These are phyloP conservation scores for Chaetomium cochliodes DNA, from an alignment of 495 filamentous ascomycete species.

Conservation along the genomic window DNA sequence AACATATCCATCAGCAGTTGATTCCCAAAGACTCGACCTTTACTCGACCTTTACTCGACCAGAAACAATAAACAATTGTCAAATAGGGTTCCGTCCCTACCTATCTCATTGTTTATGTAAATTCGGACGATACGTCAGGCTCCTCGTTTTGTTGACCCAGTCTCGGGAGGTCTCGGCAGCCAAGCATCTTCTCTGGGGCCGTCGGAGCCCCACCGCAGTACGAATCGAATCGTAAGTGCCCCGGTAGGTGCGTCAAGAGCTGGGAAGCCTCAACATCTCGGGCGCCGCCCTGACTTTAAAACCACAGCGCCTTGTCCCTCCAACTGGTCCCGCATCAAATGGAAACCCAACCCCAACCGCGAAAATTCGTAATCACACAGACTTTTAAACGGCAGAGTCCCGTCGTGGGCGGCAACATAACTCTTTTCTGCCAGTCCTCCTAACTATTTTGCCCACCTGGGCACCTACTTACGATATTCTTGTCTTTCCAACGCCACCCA, in stretches of 20 bases:
- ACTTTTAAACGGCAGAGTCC: background rate
- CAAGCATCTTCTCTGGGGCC: background rate
- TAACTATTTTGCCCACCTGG: background rate
- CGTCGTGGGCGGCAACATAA: background rate
- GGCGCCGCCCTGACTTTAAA: background rate
- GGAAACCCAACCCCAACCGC: constrained; percentile 12
- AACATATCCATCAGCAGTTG: too few relatives aligned
- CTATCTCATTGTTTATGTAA: too few relatives aligned
- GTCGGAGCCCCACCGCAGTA: constrained; percentile 6
- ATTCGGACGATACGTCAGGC: background rate
- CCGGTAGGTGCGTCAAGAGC: constrained; percentile 7
- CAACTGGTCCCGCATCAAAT: constrained; percentile 5
- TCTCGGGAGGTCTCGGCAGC: constrained; percentile 29
- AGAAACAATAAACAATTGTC: too few relatives aligned
- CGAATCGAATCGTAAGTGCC: background rate
- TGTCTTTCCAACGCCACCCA: background rate
- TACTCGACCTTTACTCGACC: too few relatives aligned
- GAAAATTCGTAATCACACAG: constrained; percentile 1
- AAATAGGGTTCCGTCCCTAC: too few relatives aligned
- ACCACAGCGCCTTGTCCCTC: background rate
- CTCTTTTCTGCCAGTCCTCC: background rate
- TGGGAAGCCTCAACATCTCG: constrained; percentile 12
- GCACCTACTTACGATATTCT: background rate
- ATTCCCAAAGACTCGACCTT: too few relatives aligned
- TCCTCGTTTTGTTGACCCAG: background rate